Conservation (phyloP, 345 rosid species). For the Gossypium stocksii region DNA sequence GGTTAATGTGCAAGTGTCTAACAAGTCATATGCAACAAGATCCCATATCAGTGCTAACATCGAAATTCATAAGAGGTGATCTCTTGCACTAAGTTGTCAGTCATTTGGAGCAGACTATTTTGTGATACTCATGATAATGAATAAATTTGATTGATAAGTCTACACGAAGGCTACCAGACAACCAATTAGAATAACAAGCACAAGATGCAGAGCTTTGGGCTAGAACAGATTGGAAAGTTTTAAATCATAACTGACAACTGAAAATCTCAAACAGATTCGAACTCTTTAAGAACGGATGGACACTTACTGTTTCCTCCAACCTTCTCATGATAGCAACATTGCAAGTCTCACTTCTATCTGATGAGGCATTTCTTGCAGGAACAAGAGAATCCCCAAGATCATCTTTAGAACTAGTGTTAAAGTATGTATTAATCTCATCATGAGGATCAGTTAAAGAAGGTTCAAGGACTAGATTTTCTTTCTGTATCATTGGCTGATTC, state of each 20-base stretch:
- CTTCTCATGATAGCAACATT: constrained; percentile 25
- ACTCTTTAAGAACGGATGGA: background rate
- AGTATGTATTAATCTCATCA: constrained; percentile 18
- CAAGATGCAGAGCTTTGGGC: background rate
- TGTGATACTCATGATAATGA: background rate
- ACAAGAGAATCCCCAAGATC: constrained; percentile 27
- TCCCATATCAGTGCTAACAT: background rate
- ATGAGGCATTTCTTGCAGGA: constrained; percentile 26
- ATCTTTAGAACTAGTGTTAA: constrained; percentile 18
- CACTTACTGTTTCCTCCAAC: constrained; percentile 37
- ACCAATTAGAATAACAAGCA: background rate
- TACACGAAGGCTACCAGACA: background rate
- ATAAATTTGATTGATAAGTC: background rate
- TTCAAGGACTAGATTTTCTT: constrained; percentile 27
- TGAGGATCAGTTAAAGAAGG: constrained; percentile 13
- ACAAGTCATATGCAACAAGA: background rate
- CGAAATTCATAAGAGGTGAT: background rate
- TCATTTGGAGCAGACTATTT: background rate
- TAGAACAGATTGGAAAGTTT: constrained; percentile 3
- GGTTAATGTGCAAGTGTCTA: background rate
- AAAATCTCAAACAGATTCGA: constrained; percentile 3
- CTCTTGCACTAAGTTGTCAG: background rate
- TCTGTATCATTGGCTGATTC: constrained; percentile 28
- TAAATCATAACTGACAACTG: background rate
- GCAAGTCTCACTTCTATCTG: constrained; percentile 29